These are phyloP conservation scores for Ceratobasidium sp. DNA, from an alignment of 1,284 basidiomycete species.

Conservation along the genomic window DNA sequence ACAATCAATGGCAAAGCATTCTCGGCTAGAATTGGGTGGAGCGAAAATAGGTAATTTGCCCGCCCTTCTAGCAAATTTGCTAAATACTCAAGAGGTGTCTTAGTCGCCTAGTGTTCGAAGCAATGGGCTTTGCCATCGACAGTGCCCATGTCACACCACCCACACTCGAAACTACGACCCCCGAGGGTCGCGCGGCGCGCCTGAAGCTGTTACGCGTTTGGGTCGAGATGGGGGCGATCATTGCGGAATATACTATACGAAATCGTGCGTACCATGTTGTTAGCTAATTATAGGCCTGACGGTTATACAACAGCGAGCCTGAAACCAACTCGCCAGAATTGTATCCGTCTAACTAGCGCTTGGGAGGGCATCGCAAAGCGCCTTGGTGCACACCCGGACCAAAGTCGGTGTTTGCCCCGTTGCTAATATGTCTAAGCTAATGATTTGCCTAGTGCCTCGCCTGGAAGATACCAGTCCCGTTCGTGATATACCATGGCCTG, in stretches of 20 bases:
- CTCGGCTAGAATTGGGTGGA: constrained; percentile 48
- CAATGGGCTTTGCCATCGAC: constrained; percentile 67
- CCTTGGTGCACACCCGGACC: constrained; percentile 61
- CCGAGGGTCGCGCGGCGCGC: constrained; percentile 65
- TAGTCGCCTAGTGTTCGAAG: constrained; percentile 68
- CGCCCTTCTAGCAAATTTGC: not conserved
- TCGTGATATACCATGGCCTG: constrained; percentile 60
- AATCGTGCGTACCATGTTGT: constrained; percentile 58
- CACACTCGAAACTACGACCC: constrained; percentile 61
- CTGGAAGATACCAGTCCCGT: constrained; percentile 59
- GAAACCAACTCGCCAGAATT: constrained; percentile 11
- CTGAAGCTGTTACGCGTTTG: constrained; percentile 77
- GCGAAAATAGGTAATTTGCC: constrained; percentile 41
- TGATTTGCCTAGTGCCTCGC: constrained; percentile 38
- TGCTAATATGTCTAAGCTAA: not conserved
- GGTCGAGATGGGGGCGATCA: constrained; percentile 77
- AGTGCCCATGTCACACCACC: constrained; percentile 66
- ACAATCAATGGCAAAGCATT: constrained; percentile 38
- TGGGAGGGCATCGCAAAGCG: constrained; percentile 23
- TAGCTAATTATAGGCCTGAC: not conserved
- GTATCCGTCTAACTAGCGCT: constrained; percentile 17
- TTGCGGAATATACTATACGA: constrained; percentile 67
- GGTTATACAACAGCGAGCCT: constrained; percentile 1
- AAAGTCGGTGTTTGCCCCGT: constrained; percentile 64
- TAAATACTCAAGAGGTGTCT: constrained; percentile 57